A percentile compares a stretch with the other conserved stretches of the same genome.
phyloP scores from a whole-genome alignment of 805 yeast species.

The Ascoidea rubescens region DNA sequence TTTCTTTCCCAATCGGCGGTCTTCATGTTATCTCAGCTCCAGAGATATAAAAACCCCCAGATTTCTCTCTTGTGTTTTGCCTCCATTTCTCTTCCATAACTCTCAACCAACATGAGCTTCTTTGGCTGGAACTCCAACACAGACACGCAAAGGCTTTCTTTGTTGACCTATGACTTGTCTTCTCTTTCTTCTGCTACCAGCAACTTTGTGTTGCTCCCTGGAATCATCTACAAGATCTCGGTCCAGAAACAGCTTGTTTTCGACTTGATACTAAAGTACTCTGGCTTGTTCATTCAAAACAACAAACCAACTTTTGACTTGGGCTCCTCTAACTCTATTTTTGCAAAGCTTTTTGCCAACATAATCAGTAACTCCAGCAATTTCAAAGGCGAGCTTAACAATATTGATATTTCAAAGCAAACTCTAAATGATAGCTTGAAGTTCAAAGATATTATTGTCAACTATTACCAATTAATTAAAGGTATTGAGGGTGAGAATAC shows the following conservation, averaged over 20 bases:
- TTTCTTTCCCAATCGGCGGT: too few relatives aligned
- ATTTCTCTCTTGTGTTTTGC: too few relatives aligned
- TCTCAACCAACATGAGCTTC: too few relatives aligned
- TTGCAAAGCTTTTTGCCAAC: neutral
- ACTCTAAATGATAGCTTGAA: neutral
- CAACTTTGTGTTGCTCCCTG: conserved; percentile 38
- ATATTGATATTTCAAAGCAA: conserved; percentile 18
- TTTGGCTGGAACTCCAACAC: too few relatives aligned
- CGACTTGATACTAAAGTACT: conserved; percentile 4
- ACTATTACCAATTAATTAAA: too few relatives aligned
- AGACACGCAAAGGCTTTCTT: neutral
- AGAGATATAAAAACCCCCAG: too few relatives aligned
- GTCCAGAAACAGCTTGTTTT: conserved; percentile 13
- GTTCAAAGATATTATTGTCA: conserved; percentile 16
- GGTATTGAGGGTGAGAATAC: too few relatives aligned
- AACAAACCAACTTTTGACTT: neutral
- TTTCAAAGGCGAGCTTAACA: conserved; percentile 20
- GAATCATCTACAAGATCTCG: conserved; percentile 45
- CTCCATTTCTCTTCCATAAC: too few relatives aligned
- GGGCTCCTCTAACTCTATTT: neutral
- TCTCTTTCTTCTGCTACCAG: neutral
- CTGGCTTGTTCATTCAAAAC: neutral
- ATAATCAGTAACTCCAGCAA: conserved; percentile 9
- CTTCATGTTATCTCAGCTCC: too few relatives aligned
- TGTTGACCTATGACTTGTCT: neutral